Conservation (phyloP, 192 early-diverging fungal genomes). For the Rhizophagus clarus region DNA sequence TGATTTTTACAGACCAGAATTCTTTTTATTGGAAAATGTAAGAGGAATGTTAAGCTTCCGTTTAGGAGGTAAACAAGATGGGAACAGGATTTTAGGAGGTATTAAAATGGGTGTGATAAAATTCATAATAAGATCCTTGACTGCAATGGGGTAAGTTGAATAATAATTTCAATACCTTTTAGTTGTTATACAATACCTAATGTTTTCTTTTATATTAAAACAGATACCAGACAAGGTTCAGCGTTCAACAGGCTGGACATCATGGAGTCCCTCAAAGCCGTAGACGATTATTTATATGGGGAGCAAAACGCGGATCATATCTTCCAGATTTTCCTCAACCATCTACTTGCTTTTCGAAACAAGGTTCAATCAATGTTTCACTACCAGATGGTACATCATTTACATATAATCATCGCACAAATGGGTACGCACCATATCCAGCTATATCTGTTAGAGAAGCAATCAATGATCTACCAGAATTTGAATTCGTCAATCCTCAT, state of each 20-base stretch:
- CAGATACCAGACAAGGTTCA: slow-evolving; percentile 63
- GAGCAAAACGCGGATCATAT: slow-evolving; percentile 49
- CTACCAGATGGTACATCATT: slow-evolving; percentile 48
- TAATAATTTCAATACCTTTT: not conserved
- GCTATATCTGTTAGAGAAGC: slow-evolving; percentile 63
- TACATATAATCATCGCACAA: slow-evolving; percentile 44
- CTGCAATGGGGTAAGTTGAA: slow-evolving; percentile 54
- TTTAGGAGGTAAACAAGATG: slow-evolving; percentile 61
- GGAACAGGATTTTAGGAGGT: slow-evolving; percentile 53
- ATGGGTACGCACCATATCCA: slow-evolving; percentile 56
- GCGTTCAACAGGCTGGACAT: slow-evolving; percentile 65
- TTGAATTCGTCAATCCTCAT: slow-evolving; percentile 64
- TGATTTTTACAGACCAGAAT: slow-evolving; percentile 67
- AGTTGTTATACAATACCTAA: not conserved
- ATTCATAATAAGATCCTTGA: slow-evolving; percentile 64
- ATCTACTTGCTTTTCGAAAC: slow-evolving; percentile 52
- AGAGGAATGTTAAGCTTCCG: slow-evolving; percentile 56
- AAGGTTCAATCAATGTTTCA: slow-evolving; percentile 43
- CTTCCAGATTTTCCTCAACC: slow-evolving; percentile 64
- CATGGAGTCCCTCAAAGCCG: slow-evolving; percentile 67
- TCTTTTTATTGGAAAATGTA: slow-evolving; percentile 75
- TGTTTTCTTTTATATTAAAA: slow-evolving; percentile 5
- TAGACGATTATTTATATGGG: slow-evolving; percentile 69
- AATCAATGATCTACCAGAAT: slow-evolving; percentile 68
- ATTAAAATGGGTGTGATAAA: slow-evolving; percentile 67